Base-by-base conservation (phyloP, 176 grass and related monocot genomes). In the Thalia dealbata region DNA sequence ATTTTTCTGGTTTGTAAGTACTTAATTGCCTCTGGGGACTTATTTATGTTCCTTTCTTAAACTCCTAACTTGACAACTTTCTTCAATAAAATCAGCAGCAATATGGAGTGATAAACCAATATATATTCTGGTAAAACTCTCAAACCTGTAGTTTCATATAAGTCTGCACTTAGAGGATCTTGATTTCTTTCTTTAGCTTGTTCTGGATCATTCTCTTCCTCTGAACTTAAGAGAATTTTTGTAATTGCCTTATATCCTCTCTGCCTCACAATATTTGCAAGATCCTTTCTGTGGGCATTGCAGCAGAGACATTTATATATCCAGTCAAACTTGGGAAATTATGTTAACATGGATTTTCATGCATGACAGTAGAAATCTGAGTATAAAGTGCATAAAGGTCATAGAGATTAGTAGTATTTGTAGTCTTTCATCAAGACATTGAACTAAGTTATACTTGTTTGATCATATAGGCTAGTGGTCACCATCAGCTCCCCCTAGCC, bases 181-280 rank as follows among this genome's bases (percentile, higher is more conserved):
- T 45, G 22, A 46, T 50, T 61, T 63, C n/a, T 35, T 25, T 62
- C 23, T 10, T 38, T 25, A 61, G 8, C 50, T 74, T 74, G 27
- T 21, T 35, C 28, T 10, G 24, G 28, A 75, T 18, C 56, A 58
- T 18, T 62, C 12, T 76, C 54, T 55, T 13, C 25, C 71, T 50
- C 67, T 50, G 80, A 77, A 76, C 51, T 77, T 16, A 63, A 25
- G 52, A 72, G 70, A 14, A 77, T 42, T 18, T 77, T 70, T 44
- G 66, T 63, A 6, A 82, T 42, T 32, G n/a, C 69, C 26, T 82
- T 77, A 52, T 72, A 82, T 61, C 80, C 80, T 72, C 80, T 82
- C 69, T 70, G 74, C 52, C 75, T 76, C 73, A 82, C 75, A 71
- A 77, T 60, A 52, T 82, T 65, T 77, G 74, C 80, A 69, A 82